Evolutionary conservation across 257 asterid species (phyloP).

Genomic region (Solanum lignicaule): DNA sequence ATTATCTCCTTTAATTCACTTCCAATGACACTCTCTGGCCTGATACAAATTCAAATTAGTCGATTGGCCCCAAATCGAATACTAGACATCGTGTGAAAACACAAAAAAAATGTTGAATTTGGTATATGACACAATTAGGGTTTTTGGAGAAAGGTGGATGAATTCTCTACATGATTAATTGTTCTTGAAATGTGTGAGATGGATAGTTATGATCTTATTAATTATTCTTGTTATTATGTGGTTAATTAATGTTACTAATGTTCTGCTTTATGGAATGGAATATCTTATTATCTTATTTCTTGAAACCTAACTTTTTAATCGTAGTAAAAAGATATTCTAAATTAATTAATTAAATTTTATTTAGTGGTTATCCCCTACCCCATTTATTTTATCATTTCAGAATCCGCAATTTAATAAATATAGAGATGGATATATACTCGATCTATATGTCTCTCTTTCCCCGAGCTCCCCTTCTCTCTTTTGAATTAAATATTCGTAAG

Average conservation of each 20-base stretch:
- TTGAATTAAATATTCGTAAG: no score
- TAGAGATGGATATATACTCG: neutral
- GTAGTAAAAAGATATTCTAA: rapidly evolving
- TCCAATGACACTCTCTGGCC: no score
- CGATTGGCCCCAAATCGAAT: neutral
- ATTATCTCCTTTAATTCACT: no score
- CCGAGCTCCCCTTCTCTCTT: neutral
- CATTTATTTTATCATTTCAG: neutral
- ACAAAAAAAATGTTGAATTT: neutral
- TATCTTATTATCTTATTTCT: neutral
- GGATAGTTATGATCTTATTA: neutral
- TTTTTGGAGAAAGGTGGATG: neutral
- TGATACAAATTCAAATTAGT: neutral
- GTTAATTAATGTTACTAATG: neutral
- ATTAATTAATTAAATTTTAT: neutral
- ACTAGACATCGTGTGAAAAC: neutral
- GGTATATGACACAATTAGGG: neutral
- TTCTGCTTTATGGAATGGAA: neutral
- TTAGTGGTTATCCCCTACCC: no score
- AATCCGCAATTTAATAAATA: no score
- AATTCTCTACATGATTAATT: neutral
- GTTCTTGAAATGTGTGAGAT: neutral
- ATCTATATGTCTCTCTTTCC: neutral
- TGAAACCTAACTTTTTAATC: neutral
- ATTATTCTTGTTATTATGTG: neutral